Conservation (phyloP, 2,329 filamentous ascomycete species). For the Metarhizium rileyi region DNA sequence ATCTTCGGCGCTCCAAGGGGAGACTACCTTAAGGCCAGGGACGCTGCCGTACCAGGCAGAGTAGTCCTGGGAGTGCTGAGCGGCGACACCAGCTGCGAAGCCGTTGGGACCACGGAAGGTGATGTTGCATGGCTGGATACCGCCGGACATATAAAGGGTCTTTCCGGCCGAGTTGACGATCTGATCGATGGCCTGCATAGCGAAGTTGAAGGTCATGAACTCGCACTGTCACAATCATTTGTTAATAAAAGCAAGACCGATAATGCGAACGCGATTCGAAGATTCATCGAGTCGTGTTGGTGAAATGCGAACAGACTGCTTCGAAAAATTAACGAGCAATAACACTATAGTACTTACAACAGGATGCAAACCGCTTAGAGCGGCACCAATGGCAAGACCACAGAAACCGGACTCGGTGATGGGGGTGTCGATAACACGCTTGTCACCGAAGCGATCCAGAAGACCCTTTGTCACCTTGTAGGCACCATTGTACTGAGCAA, state of each 20-base stretch:
- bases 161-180: slow-evolving; percentile 98
- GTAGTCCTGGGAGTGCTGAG: slow-evolving; percentile 99
- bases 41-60: slow-evolving; percentile 98
- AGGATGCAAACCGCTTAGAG: slow-evolving; percentile 86
- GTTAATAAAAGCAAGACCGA: background rate
- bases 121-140: slow-evolving; percentile 99
- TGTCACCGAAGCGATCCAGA: slow-evolving; percentile 92
- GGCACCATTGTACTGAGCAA: slow-evolving; percentile 98
- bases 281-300: background rate
- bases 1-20: slow-evolving; percentile 93
- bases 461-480: slow-evolving; percentile 99
- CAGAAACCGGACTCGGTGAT: slow-evolving; percentile 96
- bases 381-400: slow-evolving; percentile 89
- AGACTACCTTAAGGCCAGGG: slow-evolving; percentile 92
- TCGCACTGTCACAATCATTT: slow-evolving; percentile 55
- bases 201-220: slow-evolving; percentile 99
- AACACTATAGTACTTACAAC: slow-evolving; percentile 54
- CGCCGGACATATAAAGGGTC: slow-evolving; percentile 99
- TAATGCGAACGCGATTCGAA: background rate
- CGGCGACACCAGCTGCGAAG: slow-evolving; percentile 88
- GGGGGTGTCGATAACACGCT: slow-evolving; percentile 94
- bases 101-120: slow-evolving; percentile 99
- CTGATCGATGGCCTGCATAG: slow-evolving; percentile 99
- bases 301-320: background rate
- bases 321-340: background rate